A percentile compares a stretch with the other conserved stretches of the same genome.
Conservation (phyloP, 139 green algal species). For the Nannochloris sp. region DNA sequence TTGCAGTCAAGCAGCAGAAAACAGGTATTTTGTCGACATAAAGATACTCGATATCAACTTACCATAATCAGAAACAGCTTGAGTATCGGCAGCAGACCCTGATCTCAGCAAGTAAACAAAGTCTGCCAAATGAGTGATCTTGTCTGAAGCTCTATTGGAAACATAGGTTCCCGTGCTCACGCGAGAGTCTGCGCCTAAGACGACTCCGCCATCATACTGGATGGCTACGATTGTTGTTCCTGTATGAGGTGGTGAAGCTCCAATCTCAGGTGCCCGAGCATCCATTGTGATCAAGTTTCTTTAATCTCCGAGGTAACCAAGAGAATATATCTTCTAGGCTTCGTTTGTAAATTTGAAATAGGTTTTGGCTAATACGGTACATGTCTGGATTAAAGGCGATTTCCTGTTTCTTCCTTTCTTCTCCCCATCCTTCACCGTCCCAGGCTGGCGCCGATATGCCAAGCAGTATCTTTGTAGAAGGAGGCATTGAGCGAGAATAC, state of each 20-base stretch:
- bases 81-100: constrained; percentile 81
- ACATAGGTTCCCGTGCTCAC: constrained; percentile 89
- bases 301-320: no score
- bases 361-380: no score
- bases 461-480: no score
- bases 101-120: constrained; percentile 70
- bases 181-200: constrained; percentile 82
- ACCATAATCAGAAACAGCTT: constrained; percentile 84
- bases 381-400: no score
- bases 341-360: no score
- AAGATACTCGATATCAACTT: constrained; percentile 1
- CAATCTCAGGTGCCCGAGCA: neutral
- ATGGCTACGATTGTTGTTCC: constrained; percentile 88
- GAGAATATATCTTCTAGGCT: no score
- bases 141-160: constrained; percentile 89
- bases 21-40: neutral
- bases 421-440: no score
- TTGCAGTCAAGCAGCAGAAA: neutral
- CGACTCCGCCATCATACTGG: constrained; percentile 77
- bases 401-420: no score
- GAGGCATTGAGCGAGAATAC: no score
- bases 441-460: no score
- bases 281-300: no score
- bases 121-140: constrained; percentile 81
- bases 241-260: constrained; percentile 23